These are phyloP conservation scores for Ceratocystis huliohia DNA, from an alignment of 2,329 filamentous ascomycete genomes.

Conservation along the genomic window DNA sequence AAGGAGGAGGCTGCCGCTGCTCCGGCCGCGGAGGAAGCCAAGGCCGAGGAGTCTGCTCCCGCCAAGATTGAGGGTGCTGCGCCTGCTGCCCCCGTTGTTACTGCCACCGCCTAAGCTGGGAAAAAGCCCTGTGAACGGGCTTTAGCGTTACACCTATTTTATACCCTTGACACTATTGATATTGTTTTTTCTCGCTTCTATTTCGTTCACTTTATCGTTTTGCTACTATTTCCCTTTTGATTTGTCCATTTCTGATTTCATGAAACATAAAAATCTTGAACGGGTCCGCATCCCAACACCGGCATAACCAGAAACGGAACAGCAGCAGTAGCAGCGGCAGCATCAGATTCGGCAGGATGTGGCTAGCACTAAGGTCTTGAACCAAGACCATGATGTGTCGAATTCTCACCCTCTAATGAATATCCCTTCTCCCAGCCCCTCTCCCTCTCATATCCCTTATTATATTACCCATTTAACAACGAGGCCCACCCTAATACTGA, in stretches of 20 bases:
- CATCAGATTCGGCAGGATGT: background rate
- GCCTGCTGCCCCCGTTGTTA: conserved; percentile 39
- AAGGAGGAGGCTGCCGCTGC: conserved; percentile 22
- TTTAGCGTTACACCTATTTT: conserved; percentile 3
- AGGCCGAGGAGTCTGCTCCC: conserved; percentile 30
- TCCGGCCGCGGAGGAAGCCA: conserved; percentile 31
- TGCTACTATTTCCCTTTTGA: conserved; percentile 3
- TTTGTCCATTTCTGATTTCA: conserved; percentile 4
- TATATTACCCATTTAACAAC: background rate
- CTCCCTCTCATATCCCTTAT: background rate
- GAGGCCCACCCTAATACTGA: background rate
- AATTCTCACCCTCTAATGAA: conserved; percentile 11
- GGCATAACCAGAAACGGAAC: background rate
- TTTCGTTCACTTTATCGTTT: background rate
- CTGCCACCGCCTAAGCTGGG: conserved; percentile 25
- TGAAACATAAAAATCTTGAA: conserved; percentile 6
- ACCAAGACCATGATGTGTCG: no score
- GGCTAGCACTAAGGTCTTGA: no score
- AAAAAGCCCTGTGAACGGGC: conserved; percentile 9
- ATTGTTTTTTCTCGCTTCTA: background rate
- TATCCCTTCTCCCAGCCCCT: background rate
- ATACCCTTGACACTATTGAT: conserved; percentile 22
- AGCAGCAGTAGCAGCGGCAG: background rate
- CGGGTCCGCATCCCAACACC: background rate
- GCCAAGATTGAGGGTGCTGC: conserved; percentile 31